Evolutionary conservation across 148 eudicot genomes (phyloP).

Genomic region (Vaccinium myrtillus): DNA sequence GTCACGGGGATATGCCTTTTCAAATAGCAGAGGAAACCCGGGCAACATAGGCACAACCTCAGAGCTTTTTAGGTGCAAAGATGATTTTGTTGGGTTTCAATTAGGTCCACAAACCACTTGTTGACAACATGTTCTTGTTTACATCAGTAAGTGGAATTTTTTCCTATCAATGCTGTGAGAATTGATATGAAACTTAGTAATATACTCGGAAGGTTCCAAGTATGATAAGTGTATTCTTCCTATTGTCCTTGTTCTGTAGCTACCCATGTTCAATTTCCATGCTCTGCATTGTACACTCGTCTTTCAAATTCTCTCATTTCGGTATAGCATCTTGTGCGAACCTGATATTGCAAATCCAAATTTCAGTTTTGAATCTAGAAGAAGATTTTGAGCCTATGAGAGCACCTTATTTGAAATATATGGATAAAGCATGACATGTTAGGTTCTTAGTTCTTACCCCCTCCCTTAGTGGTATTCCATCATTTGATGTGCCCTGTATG

Average conservation of each 20-base stretch:
- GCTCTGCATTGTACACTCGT: background rate
- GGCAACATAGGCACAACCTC: background rate
- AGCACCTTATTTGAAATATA: background rate
- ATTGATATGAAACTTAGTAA: background rate
- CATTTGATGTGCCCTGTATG: background rate
- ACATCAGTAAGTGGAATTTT: background rate
- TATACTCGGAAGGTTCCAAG: background rate
- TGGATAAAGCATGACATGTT: background rate
- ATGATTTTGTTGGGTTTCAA: background rate
- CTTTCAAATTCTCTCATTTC: background rate
- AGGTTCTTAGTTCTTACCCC: background rate
- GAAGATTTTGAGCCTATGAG: background rate
- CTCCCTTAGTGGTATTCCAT: background rate
- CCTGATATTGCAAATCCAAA: background rate
- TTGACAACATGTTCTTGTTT: constrained; percentile 1
- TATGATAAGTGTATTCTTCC: background rate
- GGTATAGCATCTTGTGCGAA: background rate
- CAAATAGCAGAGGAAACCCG: background rate
- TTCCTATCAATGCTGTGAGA: background rate
- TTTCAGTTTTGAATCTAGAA: background rate
- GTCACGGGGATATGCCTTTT: background rate
- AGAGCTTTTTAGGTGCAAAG: background rate
- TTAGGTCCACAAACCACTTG: background rate
- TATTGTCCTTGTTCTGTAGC: background rate
- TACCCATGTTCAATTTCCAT: background rate